Evolutionary conservation across 768 basidiomycete species (phyloP).

Genomic region (Tulasnella calospora): DNA sequence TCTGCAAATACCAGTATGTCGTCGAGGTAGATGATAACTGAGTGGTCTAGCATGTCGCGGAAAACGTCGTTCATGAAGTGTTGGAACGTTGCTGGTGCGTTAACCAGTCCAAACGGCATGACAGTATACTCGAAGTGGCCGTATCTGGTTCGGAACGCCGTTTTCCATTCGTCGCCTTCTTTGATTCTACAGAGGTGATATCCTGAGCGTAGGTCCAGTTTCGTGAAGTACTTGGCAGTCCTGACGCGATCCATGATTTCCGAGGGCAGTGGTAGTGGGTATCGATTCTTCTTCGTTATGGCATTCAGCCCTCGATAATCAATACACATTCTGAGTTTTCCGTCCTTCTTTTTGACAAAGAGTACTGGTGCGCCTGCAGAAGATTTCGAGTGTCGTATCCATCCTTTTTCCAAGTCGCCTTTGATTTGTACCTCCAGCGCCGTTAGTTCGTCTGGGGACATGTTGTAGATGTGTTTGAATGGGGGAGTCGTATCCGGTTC

Average conservation of each 20-base stretch:
- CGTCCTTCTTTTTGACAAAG: slow-evolving; percentile 1
- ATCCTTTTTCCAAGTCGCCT: neutral
- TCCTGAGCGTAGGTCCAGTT: slow-evolving; percentile 9
- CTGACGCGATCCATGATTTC: neutral
- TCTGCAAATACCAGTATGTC: slow-evolving; percentile 28
- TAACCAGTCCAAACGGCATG: slow-evolving; percentile 32
- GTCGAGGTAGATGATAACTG: slow-evolving; percentile 29
- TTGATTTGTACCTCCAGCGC: neutral
- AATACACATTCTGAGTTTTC: neutral
- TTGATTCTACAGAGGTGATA: slow-evolving; percentile 19
- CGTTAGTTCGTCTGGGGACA: neutral
- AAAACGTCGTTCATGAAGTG: slow-evolving; percentile 30
- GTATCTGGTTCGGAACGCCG: slow-evolving; percentile 18
- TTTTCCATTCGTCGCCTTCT: slow-evolving; percentile 27
- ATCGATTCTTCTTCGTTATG: neutral
- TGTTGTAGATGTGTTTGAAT: neutral
- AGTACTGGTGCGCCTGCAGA: neutral
- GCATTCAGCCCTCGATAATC: slow-evolving; percentile 10
- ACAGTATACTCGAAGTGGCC: slow-evolving; percentile 28
- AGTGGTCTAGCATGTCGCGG: slow-evolving; percentile 25
- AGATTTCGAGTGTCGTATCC: neutral
- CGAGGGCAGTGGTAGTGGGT: neutral
- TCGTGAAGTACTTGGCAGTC: neutral
- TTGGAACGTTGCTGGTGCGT: slow-evolving; percentile 15
- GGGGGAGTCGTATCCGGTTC: neutral